Percentiles rank a stretch among this genome's conserved stretches.
These are phyloP conservation scores for Entomortierella chlamydospora DNA, from an alignment of 192 early-diverging fungal genomes.

Conservation along the genomic window DNA sequence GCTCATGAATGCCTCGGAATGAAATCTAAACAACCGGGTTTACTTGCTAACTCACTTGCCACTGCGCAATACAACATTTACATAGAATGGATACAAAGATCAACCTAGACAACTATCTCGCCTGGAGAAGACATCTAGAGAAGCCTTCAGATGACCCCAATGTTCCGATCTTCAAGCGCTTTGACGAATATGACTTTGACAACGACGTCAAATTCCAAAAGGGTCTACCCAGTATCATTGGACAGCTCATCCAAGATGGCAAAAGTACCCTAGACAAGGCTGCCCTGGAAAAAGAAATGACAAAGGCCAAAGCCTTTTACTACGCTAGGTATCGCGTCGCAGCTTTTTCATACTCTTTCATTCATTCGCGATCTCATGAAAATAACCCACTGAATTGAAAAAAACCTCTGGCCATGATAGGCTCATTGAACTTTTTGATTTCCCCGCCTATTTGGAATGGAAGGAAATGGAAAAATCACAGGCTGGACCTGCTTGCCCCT, in stretches of 20 bases:
- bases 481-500: slow-evolving; percentile 59
- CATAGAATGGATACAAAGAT: slow-evolving; percentile 49
- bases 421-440: slow-evolving; percentile 58
- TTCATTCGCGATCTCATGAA: background rate
- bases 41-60: background rate
- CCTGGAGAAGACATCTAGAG: slow-evolving; percentile 52
- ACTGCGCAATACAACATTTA: background rate
- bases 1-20: no score
- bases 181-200: slow-evolving; percentile 62
- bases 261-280: slow-evolving; percentile 57
- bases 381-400: no score
- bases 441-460: slow-evolving; percentile 57
- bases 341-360: background rate
- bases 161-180: slow-evolving; percentile 51
- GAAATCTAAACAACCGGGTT: no score
- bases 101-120: slow-evolving; percentile 57
- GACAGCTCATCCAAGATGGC: slow-evolving; percentile 51
- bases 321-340: slow-evolving; percentile 51
- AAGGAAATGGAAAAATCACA: slow-evolving; percentile 56
- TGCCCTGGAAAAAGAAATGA: slow-evolving; percentile 56
- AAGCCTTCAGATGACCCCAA: slow-evolving; percentile 34
- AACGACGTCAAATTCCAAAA: slow-evolving; percentile 56
- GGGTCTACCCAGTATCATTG: slow-evolving; percentile 57
- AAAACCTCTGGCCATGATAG: no score
- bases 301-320: slow-evolving; percentile 63